These are phyloP conservation scores for Epichloe sylvatica DNA, from an alignment of 2,329 filamentous ascomycete species.

Conservation along the genomic window DNA sequence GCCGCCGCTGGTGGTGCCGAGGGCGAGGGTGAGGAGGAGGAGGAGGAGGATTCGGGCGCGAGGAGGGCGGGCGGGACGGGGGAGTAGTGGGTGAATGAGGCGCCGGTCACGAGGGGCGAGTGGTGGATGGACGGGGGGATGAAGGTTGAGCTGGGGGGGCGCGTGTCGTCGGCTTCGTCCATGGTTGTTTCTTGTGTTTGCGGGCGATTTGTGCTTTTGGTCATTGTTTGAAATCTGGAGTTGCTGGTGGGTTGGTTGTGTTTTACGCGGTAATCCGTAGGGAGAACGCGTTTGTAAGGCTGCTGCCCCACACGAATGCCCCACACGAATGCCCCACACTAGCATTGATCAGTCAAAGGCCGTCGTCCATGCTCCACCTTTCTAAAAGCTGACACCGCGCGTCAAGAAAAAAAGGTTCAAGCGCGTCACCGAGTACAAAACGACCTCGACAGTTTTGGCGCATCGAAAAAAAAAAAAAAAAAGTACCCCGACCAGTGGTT, in stretches of 20 bases:
- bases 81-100: constrained; percentile 60
- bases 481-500: not conserved
- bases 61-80: constrained; percentile 48
- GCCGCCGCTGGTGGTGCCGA: not conserved
- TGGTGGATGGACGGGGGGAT: constrained; percentile 56
- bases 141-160: constrained; percentile 25
- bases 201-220: not conserved
- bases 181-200: not conserved
- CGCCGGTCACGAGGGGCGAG: constrained; percentile 43
- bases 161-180: constrained; percentile 1
- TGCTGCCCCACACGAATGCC: not conserved
- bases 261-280: not conserved
- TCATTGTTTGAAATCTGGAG: not conserved
- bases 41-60: constrained; percentile 17
- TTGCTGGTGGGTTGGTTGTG: not conserved
- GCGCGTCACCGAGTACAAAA: not conserved
- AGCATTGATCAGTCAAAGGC: not conserved
- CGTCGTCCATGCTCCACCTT: not conserved
- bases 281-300: constrained; percentile 6
- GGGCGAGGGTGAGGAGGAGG: constrained; percentile 12
- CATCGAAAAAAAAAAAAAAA: no score
- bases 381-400: not conserved
- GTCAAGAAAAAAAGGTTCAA: not conserved
- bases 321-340: not conserved
- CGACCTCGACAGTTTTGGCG: no score